These are phyloP conservation scores for Blastobotrys proliferans DNA, from an alignment of 1,139 yeast genomes.

Conservation along the genomic window DNA sequence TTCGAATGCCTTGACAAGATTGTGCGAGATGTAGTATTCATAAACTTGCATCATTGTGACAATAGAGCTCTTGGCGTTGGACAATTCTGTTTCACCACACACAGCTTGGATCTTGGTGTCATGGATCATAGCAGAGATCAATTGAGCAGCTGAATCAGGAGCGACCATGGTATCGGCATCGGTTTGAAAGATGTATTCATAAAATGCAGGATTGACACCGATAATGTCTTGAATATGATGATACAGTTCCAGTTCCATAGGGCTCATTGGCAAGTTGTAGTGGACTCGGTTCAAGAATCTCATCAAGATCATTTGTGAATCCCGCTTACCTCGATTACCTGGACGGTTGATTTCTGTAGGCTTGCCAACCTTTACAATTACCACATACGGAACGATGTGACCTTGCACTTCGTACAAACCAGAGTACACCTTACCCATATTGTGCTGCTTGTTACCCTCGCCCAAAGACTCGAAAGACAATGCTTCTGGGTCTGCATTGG, in stretches of 20 bases:
- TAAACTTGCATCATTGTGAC: slow-evolving; percentile 44
- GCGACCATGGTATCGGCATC: slow-evolving; percentile 43
- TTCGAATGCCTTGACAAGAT: slow-evolving; percentile 42
- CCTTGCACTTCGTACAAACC: slow-evolving; percentile 42
- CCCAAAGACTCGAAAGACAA: slow-evolving; percentile 39
- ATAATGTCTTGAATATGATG: slow-evolving; percentile 42
- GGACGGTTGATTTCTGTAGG: slow-evolving; percentile 41
- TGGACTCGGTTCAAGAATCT: slow-evolving; percentile 42
- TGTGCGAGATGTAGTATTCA: slow-evolving; percentile 43
- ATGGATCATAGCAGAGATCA: slow-evolving; percentile 36
- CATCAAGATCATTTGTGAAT: slow-evolving; percentile 41
- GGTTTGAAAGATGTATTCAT: slow-evolving; percentile 41
- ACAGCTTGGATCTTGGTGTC: slow-evolving; percentile 39
- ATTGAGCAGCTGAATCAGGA: slow-evolving; percentile 36
- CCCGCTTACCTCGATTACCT: slow-evolving; percentile 44
- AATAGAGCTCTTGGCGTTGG: slow-evolving; percentile 38
- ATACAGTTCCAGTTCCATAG: slow-evolving; percentile 40
- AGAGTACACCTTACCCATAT: slow-evolving; percentile 40
- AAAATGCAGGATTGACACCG: slow-evolving; percentile 42
- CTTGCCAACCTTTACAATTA: slow-evolving; percentile 41
- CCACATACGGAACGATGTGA: slow-evolving; percentile 43
- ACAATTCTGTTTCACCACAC: slow-evolving; percentile 42
- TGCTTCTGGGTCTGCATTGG: slow-evolving; percentile 39
- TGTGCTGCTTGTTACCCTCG: slow-evolving; percentile 40
- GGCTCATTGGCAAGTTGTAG: slow-evolving; percentile 40